Evolutionary conservation across 495 filamentous ascomycete species (phyloP), one percentile per base, ranked within the genome.

Genomic region (Friedmanniomyces simplex): DNA sequence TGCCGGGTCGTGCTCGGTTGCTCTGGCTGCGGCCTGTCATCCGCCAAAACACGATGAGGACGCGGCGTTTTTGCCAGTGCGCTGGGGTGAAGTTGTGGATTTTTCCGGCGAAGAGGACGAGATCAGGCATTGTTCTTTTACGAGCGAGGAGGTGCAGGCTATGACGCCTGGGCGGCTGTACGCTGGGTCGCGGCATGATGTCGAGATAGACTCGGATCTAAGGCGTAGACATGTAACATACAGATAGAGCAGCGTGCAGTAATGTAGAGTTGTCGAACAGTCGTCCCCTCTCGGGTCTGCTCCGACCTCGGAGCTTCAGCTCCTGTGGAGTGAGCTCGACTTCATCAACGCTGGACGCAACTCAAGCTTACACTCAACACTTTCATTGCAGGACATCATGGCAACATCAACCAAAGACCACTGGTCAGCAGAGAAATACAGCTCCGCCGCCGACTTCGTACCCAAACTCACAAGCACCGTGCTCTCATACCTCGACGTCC

Each of bases 371-470:
- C 4, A 3, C 13, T 20, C 13, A 4, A 46, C 42, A 46, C 42
- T 46, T 14, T 18, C n/a, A n/a, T n/a, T 46, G 4, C 13, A 3
- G 22, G n/a, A 24, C 39, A 52, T 7, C 26, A 39, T 52, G 50
- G 18, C 50, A 22, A 16, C 50, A 18, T 22, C 41, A 41, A 20
- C 51, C 20, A 63, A 60, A 55, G 61, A 63, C 34, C 51, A 55
- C 56, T 63, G 61, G 61, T 56, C 61, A 11, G 25, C 61, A 14
- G 57, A 52, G 16, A 57, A 51, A 47, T 89, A 88, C 67, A 75
- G 77, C 46, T 69, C 77, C 54, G 77, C 82, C 24, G 86, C 85
- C 1, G 75, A 80, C n/a, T 91, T 89, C 66, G 84, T 89, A 18
- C 82, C 87, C 13, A 75, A 82, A 60, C 76, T 89, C 8, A 79